phyloP scores from a whole-genome alignment of 371 early-diverging fungal species.

The Mortierella sp. region DNA sequence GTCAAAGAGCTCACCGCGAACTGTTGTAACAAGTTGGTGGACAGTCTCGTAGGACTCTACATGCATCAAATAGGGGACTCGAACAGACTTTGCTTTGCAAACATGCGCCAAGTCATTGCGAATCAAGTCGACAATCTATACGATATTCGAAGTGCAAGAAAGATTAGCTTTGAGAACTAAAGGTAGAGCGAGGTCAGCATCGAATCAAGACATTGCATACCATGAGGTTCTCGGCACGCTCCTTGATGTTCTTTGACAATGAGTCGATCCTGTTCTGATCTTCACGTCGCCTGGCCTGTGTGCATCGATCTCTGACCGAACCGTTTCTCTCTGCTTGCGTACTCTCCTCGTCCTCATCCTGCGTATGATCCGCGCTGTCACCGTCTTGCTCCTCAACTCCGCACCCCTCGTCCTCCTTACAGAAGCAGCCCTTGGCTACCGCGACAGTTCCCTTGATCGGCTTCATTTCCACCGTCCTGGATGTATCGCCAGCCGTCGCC shows the following conservation, averaged over 20 bases:
- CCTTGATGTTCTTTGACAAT: slow-evolving; percentile 86
- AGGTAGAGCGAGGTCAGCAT: not conserved
- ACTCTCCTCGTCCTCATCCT: slow-evolving; percentile 62
- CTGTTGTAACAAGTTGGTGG: slow-evolving; percentile 94
- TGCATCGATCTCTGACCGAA: slow-evolving; percentile 38
- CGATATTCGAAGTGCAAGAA: not conserved
- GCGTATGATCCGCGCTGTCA: slow-evolving; percentile 40
- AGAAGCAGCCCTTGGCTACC: slow-evolving; percentile 63
- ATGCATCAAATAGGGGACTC: slow-evolving; percentile 89
- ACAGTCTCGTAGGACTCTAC: slow-evolving; percentile 94
- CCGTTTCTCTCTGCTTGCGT: slow-evolving; percentile 52
- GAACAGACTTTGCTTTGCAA: slow-evolving; percentile 75
- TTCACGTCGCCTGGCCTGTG: slow-evolving; percentile 47
- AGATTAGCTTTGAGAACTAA: not conserved
- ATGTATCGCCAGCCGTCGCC: not conserved
- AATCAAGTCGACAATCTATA: slow-evolving; percentile 95
- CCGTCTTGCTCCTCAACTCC: slow-evolving; percentile 46
- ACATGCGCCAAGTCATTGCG: slow-evolving; percentile 91
- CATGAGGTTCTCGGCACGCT: slow-evolving; percentile 97
- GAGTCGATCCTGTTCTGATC: slow-evolving; percentile 60
- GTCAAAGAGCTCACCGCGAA: slow-evolving; percentile 74
- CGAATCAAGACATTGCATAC: slow-evolving; percentile 56
- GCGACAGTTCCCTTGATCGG: slow-evolving; percentile 96
- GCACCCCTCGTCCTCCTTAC: slow-evolving; percentile 57
- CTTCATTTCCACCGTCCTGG: slow-evolving; percentile 85